Base-by-base conservation (phyloP, 352 stramenopile species). In the Thalassiosira mediterranea region DNA sequence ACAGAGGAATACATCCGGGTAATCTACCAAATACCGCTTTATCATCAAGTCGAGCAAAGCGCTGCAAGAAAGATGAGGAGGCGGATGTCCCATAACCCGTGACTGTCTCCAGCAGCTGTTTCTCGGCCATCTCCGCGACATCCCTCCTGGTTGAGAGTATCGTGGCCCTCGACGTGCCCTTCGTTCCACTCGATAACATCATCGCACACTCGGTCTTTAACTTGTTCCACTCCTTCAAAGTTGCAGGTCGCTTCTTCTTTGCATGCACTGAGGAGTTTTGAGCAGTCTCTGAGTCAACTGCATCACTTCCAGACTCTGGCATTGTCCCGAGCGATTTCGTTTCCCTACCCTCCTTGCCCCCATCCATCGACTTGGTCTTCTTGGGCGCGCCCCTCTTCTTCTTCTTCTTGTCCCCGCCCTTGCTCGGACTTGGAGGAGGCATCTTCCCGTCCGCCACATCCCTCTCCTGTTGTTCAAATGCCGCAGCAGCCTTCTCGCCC, bases 401-500 rank as follows among this genome's bases (percentile, higher is more conserved):
- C 34, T 40, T 38, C 42, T 81, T 87, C 47, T 85, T 83, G 51
- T 90, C 87, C 52, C 84, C 81, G 38, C 75, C 60, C 23, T 69
- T 17, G 32, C 84, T 89, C 17, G 75, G 69, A 47, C 68, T 60
- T 53, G 72, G 54, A 40, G 68, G 58, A 15, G 72, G 69, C 17
- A 89, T 68, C 64, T 87, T 90, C 4, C 85, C 88, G 17, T 73
- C 83, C 3, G 78, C 85, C 42, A 91, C 86, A 40, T 89, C 84
- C 59, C 82, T 81, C 52, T 91, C 83, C 32, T 90, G 71, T 69
- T 88, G 79, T 59, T 89, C 85, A 48, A 87, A 93, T 38, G 84
- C 77, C 42, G 81, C 88, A 25, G 82, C 85, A 13, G 88, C 88
- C 76, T 91, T 85, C 79, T 93, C 88, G 4, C 88, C 88, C 67